Base-by-base conservation (phyloP, 306 rosid genomes). In the Crataegus laevigata region DNA sequence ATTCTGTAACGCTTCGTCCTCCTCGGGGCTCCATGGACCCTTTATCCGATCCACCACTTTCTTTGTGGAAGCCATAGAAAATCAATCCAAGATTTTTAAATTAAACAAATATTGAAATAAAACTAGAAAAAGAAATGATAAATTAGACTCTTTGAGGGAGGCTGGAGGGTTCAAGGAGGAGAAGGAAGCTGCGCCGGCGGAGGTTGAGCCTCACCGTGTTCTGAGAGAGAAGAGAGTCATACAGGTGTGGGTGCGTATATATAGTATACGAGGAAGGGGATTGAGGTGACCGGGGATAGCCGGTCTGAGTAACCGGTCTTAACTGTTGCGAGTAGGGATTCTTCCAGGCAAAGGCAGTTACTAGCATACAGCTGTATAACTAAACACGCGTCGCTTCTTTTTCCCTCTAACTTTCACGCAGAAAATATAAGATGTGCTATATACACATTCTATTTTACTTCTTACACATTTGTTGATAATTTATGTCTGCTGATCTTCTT, bases 11-110 rank as follows among this genome's bases (percentile, higher is more conserved):
- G 88, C 81, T 47, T 90, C 92, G 55, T 92, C 97, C 30, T 92
- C 97, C 30, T 90, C 96, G 4, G 91, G 97, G 61, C 96, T 88
- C 97, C 97, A 92, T 12, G 97, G 92, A 3, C 97, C 97, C 77
- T 87, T 92, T 30, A 90, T 90, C 72, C 97, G 92, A 85, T 88
- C 96, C 73, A 51, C 18, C 5, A 83, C 83, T 52, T 71, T 84
- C 78, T 69, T 79, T 10, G 81, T 8, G 8, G 88, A 83, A 51
- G 86, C 86, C 90, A 87, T 87, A 19, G 73, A 19, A 14, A 50
- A 50, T 18, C 8, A 75, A 63, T 10, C 58, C 58, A 38, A 26
- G 54, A 36, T 34, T 58, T 29, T 34, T 14, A 66, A 57, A 69
- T 1, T 22, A 18, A 24, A 36, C 18, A 75, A 64, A 51, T 34